These are phyloP conservation scores for Aspergillus hiratsukae DNA, from an alignment of 2,329 filamentous ascomycete species.

Conservation along the genomic window DNA sequence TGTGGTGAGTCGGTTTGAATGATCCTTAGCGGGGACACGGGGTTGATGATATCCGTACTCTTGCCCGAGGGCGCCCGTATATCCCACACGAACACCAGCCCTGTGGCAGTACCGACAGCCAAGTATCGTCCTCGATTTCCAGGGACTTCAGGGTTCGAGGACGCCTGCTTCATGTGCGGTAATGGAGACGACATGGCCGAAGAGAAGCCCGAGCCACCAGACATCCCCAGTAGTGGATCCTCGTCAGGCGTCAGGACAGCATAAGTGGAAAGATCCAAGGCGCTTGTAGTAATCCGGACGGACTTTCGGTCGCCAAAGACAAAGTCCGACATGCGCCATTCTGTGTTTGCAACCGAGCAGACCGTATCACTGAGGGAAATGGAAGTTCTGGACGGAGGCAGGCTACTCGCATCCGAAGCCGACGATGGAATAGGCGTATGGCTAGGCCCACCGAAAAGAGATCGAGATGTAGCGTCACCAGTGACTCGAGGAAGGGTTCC, in stretches of 20 bases:
- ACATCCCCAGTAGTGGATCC: constrained; percentile 66
- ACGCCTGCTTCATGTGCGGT: constrained; percentile 43
- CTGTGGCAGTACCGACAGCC: constrained; percentile 73
- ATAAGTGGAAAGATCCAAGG: constrained; percentile 70
- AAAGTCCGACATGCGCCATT: constrained; percentile 64
- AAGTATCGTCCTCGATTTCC: constrained; percentile 79
- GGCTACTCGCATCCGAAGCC: constrained; percentile 13
- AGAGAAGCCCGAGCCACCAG: constrained; percentile 50
- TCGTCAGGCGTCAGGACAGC: constrained; percentile 69
- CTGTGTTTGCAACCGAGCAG: constrained; percentile 45
- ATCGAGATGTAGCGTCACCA: constrained; percentile 27
- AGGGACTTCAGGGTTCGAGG: constrained; percentile 60
- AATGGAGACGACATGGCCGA: constrained; percentile 52
- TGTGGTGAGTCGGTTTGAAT: constrained; percentile 89
- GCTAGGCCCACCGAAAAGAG: constrained; percentile 49
- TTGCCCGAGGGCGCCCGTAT: constrained; percentile 61
- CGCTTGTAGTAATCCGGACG: constrained; percentile 63
- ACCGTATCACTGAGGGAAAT: constrained; percentile 26
- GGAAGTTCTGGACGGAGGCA: constrained; percentile 31
- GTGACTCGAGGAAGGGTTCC: constrained; percentile 1
- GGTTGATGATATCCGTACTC: constrained; percentile 52
- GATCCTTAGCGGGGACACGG: constrained; percentile 66
- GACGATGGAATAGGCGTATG: constrained; percentile 17
- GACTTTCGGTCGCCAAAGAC: constrained; percentile 57
- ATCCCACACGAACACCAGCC: constrained; percentile 80